Evolutionary conservation across 768 basidiomycete species (phyloP).

Genomic region (Hydnum rufescens): DNA sequence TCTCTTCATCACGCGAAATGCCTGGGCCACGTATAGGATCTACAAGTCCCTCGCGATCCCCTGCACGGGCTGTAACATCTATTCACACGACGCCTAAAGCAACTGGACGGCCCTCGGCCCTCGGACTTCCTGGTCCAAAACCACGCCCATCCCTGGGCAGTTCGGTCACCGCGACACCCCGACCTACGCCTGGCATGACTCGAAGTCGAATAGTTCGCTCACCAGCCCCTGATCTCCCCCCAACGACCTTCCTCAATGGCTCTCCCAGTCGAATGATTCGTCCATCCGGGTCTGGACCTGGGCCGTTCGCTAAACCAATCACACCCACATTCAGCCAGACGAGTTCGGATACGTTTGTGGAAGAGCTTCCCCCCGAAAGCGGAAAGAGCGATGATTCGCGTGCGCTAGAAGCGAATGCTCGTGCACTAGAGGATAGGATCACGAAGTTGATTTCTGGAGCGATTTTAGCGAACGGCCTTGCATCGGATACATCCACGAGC

Average conservation of each 20-base stretch:
- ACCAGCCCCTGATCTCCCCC: not conserved
- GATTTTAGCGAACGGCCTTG: too few species aligned
- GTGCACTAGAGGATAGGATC: constrained; percentile 31
- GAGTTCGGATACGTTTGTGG: too few species aligned
- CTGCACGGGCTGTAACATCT: constrained; percentile 9
- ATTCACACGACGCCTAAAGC: not conserved
- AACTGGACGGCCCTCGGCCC: constrained; percentile 6
- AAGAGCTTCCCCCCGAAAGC: too few species aligned
- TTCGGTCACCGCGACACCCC: constrained; percentile 4
- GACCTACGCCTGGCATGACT: not conserved
- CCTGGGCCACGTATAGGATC: constrained; percentile 18
- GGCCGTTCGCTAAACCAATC: too few species aligned
- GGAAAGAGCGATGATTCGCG: constrained; percentile 7
- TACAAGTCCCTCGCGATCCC: constrained; percentile 15
- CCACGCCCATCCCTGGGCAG: not conserved
- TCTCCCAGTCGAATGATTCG: not conserved
- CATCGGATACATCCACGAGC: constrained; percentile 9
- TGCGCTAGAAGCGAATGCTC: constrained; percentile 16
- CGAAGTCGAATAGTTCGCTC: not conserved
- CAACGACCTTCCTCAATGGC: not conserved
- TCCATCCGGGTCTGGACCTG: too few species aligned
- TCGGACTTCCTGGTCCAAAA: not conserved
- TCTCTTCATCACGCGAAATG: constrained; percentile 15
- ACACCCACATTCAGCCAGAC: too few species aligned
- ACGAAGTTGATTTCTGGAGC: constrained; percentile 17